Evolutionary conservation across 2,329 filamentous ascomycete species (phyloP), one percentile per base, ranked within the genome.

Genomic region (Fusarium sp.): DNA sequence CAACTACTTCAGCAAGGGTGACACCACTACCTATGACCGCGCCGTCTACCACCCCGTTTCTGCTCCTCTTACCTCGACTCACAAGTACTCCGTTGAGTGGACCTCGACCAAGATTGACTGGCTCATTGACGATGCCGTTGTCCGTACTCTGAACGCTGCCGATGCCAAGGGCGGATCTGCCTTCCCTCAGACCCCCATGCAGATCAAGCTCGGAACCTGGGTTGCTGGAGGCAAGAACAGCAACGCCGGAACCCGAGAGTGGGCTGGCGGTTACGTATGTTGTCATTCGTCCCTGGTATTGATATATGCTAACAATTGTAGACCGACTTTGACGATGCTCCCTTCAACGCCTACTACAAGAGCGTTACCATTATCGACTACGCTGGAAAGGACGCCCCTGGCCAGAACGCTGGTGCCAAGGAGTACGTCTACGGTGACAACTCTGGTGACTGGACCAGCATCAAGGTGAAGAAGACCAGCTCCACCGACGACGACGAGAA

Each of bases 1-100:
- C 81, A 97, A 97, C 85, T 97, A 94, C 85, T 94, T 93, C 83
- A 89, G 91, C 84, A 93, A 94, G 86, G 93, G 92, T 67, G 85
- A 93, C 82, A 91, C 89, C 63, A 88, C 88, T n/a, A 88, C 88
- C 66, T 94, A 91, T 82, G 91, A 94, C 83, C 92, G 92, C 71
- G 92, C 89, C 79, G 86, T 86, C 65, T 91, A 89, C 85, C 87
- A 91, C 78, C 70, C 84, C n/a, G 86, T 94, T 59, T 74, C 81
- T 69, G 84, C 85, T 76, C 88, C 91, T 31, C 84, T 85, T 73
- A 89, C 90, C 42, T 83, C 83, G 5, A 87, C 85, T 78, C 91
- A 93, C 86, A 93, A 87, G 65, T 94, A 94, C 84, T 83, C 88
- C 14, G 79, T 94, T 66, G 88, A 92, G 81, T 94, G 92, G 92